Percentiles rank a stretch among this genome's conserved stretches.
Evolutionary conservation across 805 yeast genomes (phyloP).

Genomic region (Teunomyces lycoperdinae): DNA sequence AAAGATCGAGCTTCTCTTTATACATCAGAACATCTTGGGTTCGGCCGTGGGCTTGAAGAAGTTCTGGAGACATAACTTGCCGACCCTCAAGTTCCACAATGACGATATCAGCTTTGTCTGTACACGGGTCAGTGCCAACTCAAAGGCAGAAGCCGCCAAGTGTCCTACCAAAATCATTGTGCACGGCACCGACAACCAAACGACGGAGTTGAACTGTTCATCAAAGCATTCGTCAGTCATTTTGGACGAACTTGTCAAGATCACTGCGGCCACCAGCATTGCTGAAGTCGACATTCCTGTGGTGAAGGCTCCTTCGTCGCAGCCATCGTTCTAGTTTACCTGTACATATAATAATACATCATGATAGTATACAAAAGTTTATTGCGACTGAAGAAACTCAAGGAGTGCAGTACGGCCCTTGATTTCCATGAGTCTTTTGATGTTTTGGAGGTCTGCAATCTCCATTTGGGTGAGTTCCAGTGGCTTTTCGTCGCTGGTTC

Average conservation of each 20-base stretch:
- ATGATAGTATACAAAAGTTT: background rate
- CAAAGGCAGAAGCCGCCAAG: slow-evolving; percentile 40
- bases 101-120: slow-evolving; percentile 65
- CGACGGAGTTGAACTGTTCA: slow-evolving; percentile 51
- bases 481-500: background rate
- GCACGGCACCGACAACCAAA: slow-evolving; percentile 32
- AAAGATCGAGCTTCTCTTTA: slow-evolving; percentile 51
- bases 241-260: slow-evolving; percentile 50
- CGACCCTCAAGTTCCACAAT: slow-evolving; percentile 79
- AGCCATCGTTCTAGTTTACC: slow-evolving; percentile 3
- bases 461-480: slow-evolving; percentile 28
- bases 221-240: slow-evolving; percentile 50
- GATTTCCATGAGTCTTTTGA: slow-evolving; percentile 58
- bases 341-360: slow-evolving; percentile 12
- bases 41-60: slow-evolving; percentile 69
- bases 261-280: slow-evolving; percentile 46
- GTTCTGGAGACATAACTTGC: slow-evolving; percentile 74
- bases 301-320: slow-evolving; percentile 1
- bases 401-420: slow-evolving; percentile 70
- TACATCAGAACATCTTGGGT: slow-evolving; percentile 34
- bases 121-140: slow-evolving; percentile 46
- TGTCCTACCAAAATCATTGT: slow-evolving; percentile 49
- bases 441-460: slow-evolving; percentile 47
- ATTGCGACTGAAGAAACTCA: slow-evolving; percentile 46
- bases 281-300: slow-evolving; percentile 7